phyloP scores from a whole-genome alignment of 768 basidiomycete genomes.

The Suillus subaureus region DNA sequence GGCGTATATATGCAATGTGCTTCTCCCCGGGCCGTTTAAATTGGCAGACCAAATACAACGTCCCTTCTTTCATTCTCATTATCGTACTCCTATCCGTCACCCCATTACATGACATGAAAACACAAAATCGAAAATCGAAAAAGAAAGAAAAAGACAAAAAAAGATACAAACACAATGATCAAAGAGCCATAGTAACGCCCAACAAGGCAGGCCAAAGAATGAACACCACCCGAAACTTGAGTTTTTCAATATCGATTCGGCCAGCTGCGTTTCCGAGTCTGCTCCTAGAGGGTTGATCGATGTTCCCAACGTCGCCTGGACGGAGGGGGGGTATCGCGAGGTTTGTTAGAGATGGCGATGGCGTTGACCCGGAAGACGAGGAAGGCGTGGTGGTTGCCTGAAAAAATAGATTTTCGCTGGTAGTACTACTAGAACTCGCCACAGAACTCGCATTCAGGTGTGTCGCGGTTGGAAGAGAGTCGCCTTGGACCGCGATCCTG shows the following conservation, averaged over 20 bases:
- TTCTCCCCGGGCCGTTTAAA: too few relatives aligned
- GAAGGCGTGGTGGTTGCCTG: neutral
- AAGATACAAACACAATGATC: neutral
- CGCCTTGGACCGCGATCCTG: constrained; percentile 27
- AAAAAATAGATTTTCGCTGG: neutral
- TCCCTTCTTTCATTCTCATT: too few relatives aligned
- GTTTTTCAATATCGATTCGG: constrained; percentile 35
- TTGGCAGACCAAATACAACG: too few relatives aligned
- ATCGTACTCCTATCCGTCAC: neutral
- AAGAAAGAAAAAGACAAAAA: neutral
- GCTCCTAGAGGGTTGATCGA: constrained; percentile 8
- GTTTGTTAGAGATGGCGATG: constrained; percentile 11
- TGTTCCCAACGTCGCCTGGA: constrained; percentile 11
- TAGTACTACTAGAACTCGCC: neutral
- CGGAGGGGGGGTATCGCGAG: constrained; percentile 1
- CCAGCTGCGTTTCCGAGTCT: constrained; percentile 17
- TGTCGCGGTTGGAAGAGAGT: neutral
- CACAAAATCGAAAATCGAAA: constrained; percentile 4
- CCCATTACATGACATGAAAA: neutral
- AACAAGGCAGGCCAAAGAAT: constrained; percentile 59
- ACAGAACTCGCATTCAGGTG: neutral
- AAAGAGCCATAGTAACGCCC: constrained; percentile 55
- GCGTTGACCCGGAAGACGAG: neutral
- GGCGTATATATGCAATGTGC: neutral
- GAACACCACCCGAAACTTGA: constrained; percentile 51